Conservation (phyloP, 78 protist genomes). For the Cavenderia fasciculata region DNA sequence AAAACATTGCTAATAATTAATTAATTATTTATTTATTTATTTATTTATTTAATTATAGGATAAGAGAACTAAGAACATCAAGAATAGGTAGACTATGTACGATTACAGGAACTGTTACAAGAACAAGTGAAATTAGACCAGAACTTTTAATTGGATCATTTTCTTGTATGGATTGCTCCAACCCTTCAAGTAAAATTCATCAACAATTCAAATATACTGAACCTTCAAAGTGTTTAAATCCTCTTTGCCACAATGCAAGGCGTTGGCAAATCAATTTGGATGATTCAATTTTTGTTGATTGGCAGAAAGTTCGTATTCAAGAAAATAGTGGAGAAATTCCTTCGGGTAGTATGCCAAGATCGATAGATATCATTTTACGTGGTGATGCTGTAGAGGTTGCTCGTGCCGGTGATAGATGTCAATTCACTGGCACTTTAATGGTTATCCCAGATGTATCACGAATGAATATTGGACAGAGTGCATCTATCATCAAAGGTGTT, state of each 20-base stretch:
- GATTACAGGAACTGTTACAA: conserved; percentile 97
- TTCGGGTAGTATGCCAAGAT: conserved; percentile 97
- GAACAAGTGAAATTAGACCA: conserved; percentile 98
- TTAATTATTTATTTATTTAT: too few relatives aligned
- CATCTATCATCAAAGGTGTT: conserved; percentile 25
- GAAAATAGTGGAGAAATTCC: conserved; percentile 86
- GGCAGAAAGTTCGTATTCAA: conserved; percentile 93
- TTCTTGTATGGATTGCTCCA: conserved; percentile 91
- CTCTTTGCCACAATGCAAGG: conserved; percentile 84
- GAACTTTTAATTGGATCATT: conserved; percentile 96
- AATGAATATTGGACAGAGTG: conserved; percentile 47
- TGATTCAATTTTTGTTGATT: conserved; percentile 92
- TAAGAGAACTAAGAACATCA: conserved; percentile 84
- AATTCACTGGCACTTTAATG: conserved; percentile 95
- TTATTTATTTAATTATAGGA: too few relatives aligned
- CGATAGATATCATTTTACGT: conserved; percentile 91
- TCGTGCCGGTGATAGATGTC: conserved; percentile 97
- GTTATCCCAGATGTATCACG: conserved; percentile 97
- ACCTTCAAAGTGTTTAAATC: conserved; percentile 82
- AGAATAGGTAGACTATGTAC: conserved; percentile 86
- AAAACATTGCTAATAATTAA: too few relatives aligned
- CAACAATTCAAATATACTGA: conserved; percentile 98
- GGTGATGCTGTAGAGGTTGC: conserved; percentile 95
- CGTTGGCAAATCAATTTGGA: conserved; percentile 86
- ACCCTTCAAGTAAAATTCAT: conserved; percentile 52